These are phyloP conservation scores for Trichoderma breve DNA, from an alignment of 2,329 filamentous ascomycete genomes.

Conservation along the genomic window DNA sequence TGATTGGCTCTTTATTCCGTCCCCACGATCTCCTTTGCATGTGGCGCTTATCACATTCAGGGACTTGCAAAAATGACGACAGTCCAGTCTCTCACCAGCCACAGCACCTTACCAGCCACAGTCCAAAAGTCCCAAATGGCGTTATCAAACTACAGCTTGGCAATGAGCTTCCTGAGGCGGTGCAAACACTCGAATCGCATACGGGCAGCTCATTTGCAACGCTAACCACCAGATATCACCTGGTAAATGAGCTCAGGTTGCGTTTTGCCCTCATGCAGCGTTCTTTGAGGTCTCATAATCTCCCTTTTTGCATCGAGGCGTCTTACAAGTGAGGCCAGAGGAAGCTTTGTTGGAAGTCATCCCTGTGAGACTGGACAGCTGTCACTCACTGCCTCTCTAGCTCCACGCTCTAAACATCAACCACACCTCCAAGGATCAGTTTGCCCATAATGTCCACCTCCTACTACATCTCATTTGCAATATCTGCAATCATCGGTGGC, in stretches of 20 bases:
- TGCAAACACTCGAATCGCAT: not conserved
- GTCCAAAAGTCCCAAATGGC: not conserved
- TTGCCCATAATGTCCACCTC: not conserved
- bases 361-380: not conserved
- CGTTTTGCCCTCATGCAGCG: not conserved
- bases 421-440: not conserved
- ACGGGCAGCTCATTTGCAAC: not conserved
- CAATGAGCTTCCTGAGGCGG: not conserved
- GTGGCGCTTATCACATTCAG: slow-evolving; percentile 9
- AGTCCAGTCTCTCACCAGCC: not conserved
- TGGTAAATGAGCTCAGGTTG: not conserved
- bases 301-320: not conserved
- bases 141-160: slow-evolving; percentile 1
- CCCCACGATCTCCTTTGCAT: slow-evolving; percentile 19
- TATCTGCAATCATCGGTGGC: slow-evolving; percentile 37
- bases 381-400: not conserved
- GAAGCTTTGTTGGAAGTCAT: not conserved
- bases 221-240: not conserved
- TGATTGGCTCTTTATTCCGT: slow-evolving; percentile 4
- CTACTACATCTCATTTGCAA: slow-evolving; percentile 28
- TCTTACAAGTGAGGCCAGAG: not conserved
- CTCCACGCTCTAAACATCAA: not conserved
- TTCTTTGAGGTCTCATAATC: not conserved
- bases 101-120: slow-evolving; percentile 7
- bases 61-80: not conserved